Base-by-base conservation (phyloP, 345 rosid species). In the Eucalyptus caleyi region DNA sequence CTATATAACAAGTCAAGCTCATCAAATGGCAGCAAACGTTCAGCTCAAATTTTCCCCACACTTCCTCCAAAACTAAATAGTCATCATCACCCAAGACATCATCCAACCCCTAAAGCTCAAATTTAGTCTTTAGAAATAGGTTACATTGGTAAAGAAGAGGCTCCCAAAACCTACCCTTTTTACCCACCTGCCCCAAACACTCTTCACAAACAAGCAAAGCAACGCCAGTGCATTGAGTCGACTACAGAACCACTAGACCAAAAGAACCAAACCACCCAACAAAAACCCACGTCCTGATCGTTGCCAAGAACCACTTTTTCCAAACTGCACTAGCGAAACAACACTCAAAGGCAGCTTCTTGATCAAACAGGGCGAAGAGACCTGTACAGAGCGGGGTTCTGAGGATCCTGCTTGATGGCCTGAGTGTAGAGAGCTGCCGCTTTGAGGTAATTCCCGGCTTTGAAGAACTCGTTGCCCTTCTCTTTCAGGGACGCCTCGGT, bases 401-500 rank as follows among this genome's bases (percentile, higher is more conserved):
- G 94, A 91, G 99, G 98, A 90, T 97, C 99, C 86, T 95, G 98
- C 90, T 98, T 98, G 89, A 98, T 98, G 53, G 99, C 99, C 92
- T 96, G 99, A 92, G 99, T 98, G 91, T 98, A 98, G 67, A 98
- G 93, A 92, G 99, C 99, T 69, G 99, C 99, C 60, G 99, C 99
- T 96, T 98, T 98, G 80, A 97, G 98, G 88, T 92, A 97, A 94
- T 96, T 98, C 72, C 99, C 99, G 23, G 97, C 96, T 93, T 98
- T 97, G 93, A 97, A 98, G 93, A 96, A 95, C 86, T 96, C 99
- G 83, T 98, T 97, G 24, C 99, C 99, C 92, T 97, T 95, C 44
- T 97, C 99, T 88, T 97, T 98, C 87, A 97, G 92, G 56, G 99
- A 96, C 50, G 90, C 90, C 91, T 92, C 94, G 26, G 87, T 92